Base-by-base conservation (phyloP, 352 stramenopile species). In the Lagenidium giganteum region DNA sequence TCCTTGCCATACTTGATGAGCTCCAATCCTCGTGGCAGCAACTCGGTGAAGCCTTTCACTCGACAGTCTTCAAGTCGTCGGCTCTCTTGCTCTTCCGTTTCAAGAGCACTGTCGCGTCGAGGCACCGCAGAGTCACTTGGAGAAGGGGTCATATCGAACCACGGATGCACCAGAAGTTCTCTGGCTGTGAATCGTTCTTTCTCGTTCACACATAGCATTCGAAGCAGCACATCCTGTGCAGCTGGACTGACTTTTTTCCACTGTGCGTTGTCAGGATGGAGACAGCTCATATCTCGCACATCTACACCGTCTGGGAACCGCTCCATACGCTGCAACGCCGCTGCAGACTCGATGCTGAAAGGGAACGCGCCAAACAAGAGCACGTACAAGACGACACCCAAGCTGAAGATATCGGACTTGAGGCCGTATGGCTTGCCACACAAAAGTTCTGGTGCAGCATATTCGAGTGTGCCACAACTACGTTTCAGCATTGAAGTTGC, bases 331-430 rank as follows among this genome's bases (percentile, higher is more conserved):
- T 87, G 71, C 16, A 92, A 63, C 16, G 67, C 63, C 2, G 73
- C 67, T 5, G 79, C 74, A 13, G 76, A 88, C 37, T 87, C 71
- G 33, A 87, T 72, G 20, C 64, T 87, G 51, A 92, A 89, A 7
- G 79, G 79, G 26, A 92, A 92, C 3, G 71, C 55, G 1, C 76
- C 79, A 52, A 89, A 92, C 13, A 92, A 54, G 11, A 92, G 53
- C 46, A 92, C 76, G 27, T 89, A 92, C 27, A 89, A 44, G 23
- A 92, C 72, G 23, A 92, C 64, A 0, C 79, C 76, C n/a, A 92
- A 41, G 22, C 76, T 89, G 51, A 88, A 92, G 18, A 92, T 51
- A 30, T 92, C 76, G 5, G 79, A 86, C 43, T 86, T 87, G 11
- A 87, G 58, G 12, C 79, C 79, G 37, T 92, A 92, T 6, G 73